phyloP scores from a whole-genome alignment of 2,329 filamentous ascomycete species.

The Huntiella decipiens region DNA sequence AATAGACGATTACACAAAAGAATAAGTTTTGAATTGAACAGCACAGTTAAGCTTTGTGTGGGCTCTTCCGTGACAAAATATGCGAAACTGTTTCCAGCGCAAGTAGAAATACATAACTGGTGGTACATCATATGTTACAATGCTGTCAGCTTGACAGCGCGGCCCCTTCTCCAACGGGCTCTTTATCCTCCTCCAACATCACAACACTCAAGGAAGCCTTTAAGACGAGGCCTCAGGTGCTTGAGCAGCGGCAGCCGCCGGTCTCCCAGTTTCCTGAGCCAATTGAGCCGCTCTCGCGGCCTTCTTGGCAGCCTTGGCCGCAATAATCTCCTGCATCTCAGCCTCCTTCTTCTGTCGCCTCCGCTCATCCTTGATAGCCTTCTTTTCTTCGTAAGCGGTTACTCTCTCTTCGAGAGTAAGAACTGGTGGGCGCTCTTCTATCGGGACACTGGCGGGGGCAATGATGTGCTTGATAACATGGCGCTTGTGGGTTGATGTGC shows the following conservation, averaged over 20 bases:
- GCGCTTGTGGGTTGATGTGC: constrained; percentile 45
- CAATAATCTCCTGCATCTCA: constrained; percentile 11
- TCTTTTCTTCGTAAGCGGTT: constrained; percentile 32
- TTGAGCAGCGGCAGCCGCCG: background rate
- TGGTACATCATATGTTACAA: constrained; percentile 10
- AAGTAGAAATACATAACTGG: constrained; percentile 6
- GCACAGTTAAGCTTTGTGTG: background rate
- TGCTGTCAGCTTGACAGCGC: background rate
- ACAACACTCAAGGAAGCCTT: background rate
- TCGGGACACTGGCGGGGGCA: constrained; percentile 43
- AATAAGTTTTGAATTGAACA: background rate
- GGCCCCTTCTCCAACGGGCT: background rate
- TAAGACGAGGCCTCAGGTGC: background rate
- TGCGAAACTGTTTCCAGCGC: background rate
- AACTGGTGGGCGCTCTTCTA: constrained; percentile 45
- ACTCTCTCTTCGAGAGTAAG: constrained; percentile 44
- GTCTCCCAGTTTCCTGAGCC: background rate
- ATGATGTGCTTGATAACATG: constrained; percentile 61
- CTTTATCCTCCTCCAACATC: background rate
- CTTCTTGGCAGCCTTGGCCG: constrained; percentile 7
- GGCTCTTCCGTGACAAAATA: background rate
- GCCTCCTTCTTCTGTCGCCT: constrained; percentile 20
- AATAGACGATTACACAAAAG: too few species aligned
- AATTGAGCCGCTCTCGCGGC: background rate
- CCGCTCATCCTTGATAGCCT: constrained; percentile 36